These are phyloP conservation scores for Pholiota conissans DNA, from an alignment of 768 basidiomycete species.

Conservation along the genomic window DNA sequence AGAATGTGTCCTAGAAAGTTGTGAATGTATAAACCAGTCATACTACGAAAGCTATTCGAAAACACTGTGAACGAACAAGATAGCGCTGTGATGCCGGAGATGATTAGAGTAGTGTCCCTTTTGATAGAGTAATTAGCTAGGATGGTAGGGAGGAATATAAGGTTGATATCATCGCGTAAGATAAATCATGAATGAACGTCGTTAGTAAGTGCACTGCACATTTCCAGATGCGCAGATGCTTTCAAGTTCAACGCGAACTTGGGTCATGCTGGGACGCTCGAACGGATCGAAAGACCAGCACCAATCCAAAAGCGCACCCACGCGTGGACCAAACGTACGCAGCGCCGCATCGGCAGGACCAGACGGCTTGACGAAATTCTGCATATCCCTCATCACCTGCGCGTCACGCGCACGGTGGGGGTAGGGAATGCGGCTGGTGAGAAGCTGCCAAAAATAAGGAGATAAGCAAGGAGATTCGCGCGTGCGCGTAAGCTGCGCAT, in stretches of 20 bases:
- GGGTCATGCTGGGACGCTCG: constrained; percentile 21
- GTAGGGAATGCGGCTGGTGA: constrained; percentile 25
- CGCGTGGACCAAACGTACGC: constrained; percentile 8
- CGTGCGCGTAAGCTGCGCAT: not conserved
- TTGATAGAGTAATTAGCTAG: not conserved
- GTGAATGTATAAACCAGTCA: not conserved
- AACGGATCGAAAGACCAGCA: constrained; percentile 23
- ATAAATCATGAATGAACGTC: not conserved
- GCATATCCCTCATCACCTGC: constrained; percentile 23
- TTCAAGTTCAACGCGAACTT: constrained; percentile 16
- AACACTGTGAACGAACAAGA: too few species aligned
- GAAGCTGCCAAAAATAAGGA: constrained; percentile 16
- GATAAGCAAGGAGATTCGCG: not conserved
- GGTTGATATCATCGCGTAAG: not conserved
- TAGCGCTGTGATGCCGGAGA: too few species aligned
- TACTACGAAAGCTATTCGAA: not conserved
- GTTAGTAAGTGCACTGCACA: not conserved
- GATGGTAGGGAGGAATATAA: constrained; percentile 22
- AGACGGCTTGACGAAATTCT: constrained; percentile 19
- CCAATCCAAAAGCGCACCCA: constrained; percentile 17
- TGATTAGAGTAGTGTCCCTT: too few species aligned
- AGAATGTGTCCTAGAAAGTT: not conserved
- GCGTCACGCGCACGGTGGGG: constrained; percentile 20
- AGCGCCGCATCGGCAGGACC: constrained; percentile 12
- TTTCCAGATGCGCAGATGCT: constrained; percentile 5